Percentiles rank a stretch among this genome's conserved stretches.
Conservation (phyloP, 2,329 filamentous ascomycete species). For the Colletotrichum ledebouriae region DNA sequence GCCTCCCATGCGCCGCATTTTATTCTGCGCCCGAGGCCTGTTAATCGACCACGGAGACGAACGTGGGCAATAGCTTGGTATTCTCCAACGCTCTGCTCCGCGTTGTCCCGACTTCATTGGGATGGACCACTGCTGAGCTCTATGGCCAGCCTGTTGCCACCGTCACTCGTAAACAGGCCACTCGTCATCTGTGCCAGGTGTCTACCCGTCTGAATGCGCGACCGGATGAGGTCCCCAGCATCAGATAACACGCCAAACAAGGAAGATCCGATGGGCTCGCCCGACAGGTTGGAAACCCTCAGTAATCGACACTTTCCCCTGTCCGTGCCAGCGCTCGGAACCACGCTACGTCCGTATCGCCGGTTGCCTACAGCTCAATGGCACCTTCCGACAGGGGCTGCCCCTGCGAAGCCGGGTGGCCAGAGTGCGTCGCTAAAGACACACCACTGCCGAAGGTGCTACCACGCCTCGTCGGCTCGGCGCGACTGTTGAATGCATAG, state of each 20-base stretch:
- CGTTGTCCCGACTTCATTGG: too few relatives aligned
- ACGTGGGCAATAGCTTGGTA: background rate
- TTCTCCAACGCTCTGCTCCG: background rate
- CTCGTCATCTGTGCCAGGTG: conserved; percentile 9
- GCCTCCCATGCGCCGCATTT: conserved; percentile 43
- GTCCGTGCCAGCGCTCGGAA: conserved; percentile 37
- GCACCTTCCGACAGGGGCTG: conserved; percentile 29
- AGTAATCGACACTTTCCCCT: conserved; percentile 33
- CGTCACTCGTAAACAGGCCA: background rate
- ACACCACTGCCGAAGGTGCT: conserved; percentile 12
- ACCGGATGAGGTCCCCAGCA: conserved; percentile 21
- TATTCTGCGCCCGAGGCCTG: conserved; percentile 40
- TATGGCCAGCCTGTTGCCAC: too few relatives aligned
- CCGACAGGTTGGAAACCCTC: conserved; percentile 36
- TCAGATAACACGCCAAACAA: conserved; percentile 19
- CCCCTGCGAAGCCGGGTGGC: conserved; percentile 2
- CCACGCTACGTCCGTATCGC: conserved; percentile 38
- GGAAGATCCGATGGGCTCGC: conserved; percentile 23
- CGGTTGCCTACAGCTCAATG: conserved; percentile 39
- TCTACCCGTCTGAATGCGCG: conserved; percentile 10
- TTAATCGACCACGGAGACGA: background rate
- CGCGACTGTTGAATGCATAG: background rate
- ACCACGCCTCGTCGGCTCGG: conserved; percentile 3
- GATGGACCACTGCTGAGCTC: too few relatives aligned
- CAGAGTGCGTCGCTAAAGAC: conserved; percentile 6